Evolutionary conservation across 2,329 filamentous ascomycete species (phyloP).

Genomic region (Huntiella abstrusa): DNA sequence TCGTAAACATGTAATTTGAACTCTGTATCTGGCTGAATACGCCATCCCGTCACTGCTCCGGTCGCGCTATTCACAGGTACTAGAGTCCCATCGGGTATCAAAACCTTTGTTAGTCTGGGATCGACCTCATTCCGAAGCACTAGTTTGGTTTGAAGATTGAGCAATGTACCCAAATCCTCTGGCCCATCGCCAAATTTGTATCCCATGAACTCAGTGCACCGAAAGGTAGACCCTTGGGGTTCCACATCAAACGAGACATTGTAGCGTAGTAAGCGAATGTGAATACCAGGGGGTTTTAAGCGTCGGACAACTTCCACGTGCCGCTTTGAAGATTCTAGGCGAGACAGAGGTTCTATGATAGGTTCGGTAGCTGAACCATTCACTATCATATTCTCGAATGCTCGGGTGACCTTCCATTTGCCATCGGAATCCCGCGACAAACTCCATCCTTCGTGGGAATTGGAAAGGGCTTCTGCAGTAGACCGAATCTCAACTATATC

Average conservation of each 20-base stretch:
- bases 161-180: background rate
- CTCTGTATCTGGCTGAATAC: no score
- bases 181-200: background rate
- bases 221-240: constrained; percentile 15
- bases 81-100: constrained; percentile 15
- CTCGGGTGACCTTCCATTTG: constrained; percentile 2
- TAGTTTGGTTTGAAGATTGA: constrained; percentile 20
- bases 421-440: constrained; percentile 12
- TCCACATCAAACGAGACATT: constrained; percentile 27
- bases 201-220: constrained; percentile 29
- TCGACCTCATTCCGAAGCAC: constrained; percentile 19
- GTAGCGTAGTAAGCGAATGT: constrained; percentile 27
- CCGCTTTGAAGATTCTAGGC: background rate
- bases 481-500: constrained; percentile 17
- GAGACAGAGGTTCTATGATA: background rate
- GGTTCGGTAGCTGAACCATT: background rate
- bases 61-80: no score
- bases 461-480: no score
- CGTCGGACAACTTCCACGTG: background rate
- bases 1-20: constrained; percentile 23
- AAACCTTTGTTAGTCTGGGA: constrained; percentile 17
- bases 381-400: no score
- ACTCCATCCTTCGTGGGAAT: no score
- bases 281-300: constrained; percentile 13
- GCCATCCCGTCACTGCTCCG: no score